Percentiles rank a stretch among this genome's conserved stretches.
phyloP scores from a whole-genome alignment of 1,139 yeast species.

The Hyphopichia buzzinii region DNA sequence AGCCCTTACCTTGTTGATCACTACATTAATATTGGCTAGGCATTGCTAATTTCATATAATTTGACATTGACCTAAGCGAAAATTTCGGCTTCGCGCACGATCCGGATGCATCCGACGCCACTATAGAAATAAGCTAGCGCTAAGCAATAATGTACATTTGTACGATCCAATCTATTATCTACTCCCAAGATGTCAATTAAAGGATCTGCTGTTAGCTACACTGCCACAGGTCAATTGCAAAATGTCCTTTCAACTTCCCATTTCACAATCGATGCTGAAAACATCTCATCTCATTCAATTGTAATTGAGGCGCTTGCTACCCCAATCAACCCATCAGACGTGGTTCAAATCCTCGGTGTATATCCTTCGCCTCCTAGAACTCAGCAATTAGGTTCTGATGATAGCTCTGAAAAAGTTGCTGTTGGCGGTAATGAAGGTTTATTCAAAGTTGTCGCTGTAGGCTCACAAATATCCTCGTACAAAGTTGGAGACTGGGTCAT shows the following conservation, averaged over 20 bases:
- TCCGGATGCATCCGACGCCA: no score
- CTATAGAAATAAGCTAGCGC: no score
- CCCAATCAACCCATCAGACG: conserved; percentile 90
- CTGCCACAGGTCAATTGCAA: conserved; percentile 15
- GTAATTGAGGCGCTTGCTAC: conserved; percentile 64
- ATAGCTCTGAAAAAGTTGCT: conserved; percentile 48
- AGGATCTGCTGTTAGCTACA: conserved; percentile 26
- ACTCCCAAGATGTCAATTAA: conserved; percentile 8
- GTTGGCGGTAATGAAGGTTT: conserved; percentile 68
- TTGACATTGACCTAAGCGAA: no score
- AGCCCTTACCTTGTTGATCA: no score
- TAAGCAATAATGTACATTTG: no score
- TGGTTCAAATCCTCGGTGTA: conserved; percentile 89
- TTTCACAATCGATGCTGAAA: conserved; percentile 34
- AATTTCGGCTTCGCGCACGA: no score
- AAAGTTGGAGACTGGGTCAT: conserved; percentile 31
- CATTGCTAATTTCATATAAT: no score
- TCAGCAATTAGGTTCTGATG: conserved; percentile 12
- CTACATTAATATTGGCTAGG: no score
- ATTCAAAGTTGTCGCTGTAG: conserved; percentile 25
- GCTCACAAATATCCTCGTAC: conserved; percentile 18
- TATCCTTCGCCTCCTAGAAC: conserved; percentile 83
- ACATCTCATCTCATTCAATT: conserved; percentile 38
- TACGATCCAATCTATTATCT: no score
- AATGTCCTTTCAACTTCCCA: conserved; percentile 13